Evolutionary conservation across 2,329 filamentous ascomycete genomes (phyloP), one percentile per base, ranked within the genome.

Genomic region (Fusarium paranaense): DNA sequence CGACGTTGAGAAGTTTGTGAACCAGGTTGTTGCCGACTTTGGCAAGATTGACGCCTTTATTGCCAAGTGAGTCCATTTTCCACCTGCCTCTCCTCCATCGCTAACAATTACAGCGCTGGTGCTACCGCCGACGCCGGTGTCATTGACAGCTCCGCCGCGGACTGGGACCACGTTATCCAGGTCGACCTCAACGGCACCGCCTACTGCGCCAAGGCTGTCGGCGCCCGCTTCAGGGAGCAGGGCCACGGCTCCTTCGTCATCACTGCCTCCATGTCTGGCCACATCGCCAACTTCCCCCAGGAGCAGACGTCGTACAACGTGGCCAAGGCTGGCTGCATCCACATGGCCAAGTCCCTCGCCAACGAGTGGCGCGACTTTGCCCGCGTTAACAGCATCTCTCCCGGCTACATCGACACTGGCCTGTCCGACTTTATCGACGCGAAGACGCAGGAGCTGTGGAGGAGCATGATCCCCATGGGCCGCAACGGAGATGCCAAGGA

Each of bases 11-110:
- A 80, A 84, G 54, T 86, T 90, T 74, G 84, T 91, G 66, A 84
- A 85, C 66, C 90, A 95, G 37, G 91, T 95, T 73, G 87, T 93
- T 80, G 85, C 86, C 75, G 93, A 95, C 80, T 95, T 95, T 80
- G 91, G 91, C 78, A 90, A 90, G 58, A 90, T 95, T 67, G 93
- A 95, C 74, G 89, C 92, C 70, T 94, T 95, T 76, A 89, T 95
- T 63, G 93, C 93, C 78, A 95, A 95, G 82, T 92, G 88, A 45
- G 92, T 58, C 20, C 16, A 7, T 3, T 35, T n/a, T n/a, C 1
- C 16, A 27, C 20, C 4, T 3, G 3, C n/a, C 22, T 58, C 20
- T 16, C 5, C 14, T 35, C 4, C 32, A 37, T 58, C 47, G 22
- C 54, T 58, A 58, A 58, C 10, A 11, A 9, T 1, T 9, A 1